Percentiles rank a stretch among this genome's conserved stretches.
These are phyloP conservation scores for Cyclotella cryptica DNA, from an alignment of 108 stramenopile species.

Conservation along the genomic window DNA sequence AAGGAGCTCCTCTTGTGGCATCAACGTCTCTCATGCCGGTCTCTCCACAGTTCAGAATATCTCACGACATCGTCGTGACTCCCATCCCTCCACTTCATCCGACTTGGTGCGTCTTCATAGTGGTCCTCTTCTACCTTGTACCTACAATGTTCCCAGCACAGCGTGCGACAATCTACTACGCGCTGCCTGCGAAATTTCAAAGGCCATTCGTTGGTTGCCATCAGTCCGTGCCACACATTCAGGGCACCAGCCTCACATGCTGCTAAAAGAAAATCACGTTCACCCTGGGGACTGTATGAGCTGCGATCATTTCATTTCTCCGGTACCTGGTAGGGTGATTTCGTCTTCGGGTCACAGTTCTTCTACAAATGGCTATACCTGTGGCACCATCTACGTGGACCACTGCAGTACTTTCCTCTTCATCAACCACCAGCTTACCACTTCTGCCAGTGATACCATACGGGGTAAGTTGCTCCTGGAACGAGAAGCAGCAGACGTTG, in stretches of 20 bases:
- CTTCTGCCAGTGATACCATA: constrained; percentile 18
- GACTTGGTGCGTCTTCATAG: too few relatives aligned
- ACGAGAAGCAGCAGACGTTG: background rate
- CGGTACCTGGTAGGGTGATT: constrained; percentile 29
- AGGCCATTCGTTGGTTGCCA: background rate
- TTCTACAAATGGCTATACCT: background rate
- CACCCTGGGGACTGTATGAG: constrained; percentile 48
- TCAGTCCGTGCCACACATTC: background rate
- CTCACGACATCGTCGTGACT: background rate
- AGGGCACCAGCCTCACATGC: background rate
- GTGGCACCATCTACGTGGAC: constrained; percentile 60
- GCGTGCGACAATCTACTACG: background rate
- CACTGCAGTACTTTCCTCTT: constrained; percentile 27
- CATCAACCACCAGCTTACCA: constrained; percentile 30
- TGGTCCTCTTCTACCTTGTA: background rate
- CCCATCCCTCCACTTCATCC: background rate
- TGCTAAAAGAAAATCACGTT: background rate
- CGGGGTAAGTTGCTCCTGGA: constrained; percentile 1
- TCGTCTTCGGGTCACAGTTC: constrained; percentile 22
- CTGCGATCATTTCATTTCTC: constrained; percentile 39
- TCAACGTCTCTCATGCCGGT: background rate
- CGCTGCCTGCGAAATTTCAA: too few relatives aligned
- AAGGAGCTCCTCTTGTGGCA: constrained; percentile 20
- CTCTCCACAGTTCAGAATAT: background rate
- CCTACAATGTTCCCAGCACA: background rate